Conservation (phyloP, 345 rosid genomes). For the Acer negundo region DNA sequence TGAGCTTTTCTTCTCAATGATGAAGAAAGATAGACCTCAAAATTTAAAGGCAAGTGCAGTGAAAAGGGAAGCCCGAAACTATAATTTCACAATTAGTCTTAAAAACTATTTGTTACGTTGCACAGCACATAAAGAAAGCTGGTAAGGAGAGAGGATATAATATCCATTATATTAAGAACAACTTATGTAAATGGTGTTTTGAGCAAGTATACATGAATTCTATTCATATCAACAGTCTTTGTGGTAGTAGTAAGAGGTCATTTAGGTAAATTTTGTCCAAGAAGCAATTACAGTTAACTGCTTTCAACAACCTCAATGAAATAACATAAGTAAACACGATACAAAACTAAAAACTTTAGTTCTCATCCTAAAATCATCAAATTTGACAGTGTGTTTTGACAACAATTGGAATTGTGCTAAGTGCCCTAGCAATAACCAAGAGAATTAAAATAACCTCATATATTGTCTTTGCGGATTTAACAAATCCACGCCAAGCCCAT, state of each 20-base stretch:
- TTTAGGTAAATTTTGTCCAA: background rate
- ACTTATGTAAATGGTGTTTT: background rate
- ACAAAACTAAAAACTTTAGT: background rate
- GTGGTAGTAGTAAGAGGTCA: background rate
- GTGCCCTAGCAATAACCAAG: background rate
- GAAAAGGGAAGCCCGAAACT: background rate
- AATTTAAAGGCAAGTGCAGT: background rate
- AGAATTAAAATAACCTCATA: slow-evolving; percentile 63
- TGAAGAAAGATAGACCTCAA: background rate
- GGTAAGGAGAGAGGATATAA: background rate
- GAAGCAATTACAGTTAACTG: background rate
- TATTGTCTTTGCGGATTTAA: slow-evolving; percentile 78
- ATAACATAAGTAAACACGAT: background rate
- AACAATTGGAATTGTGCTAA: background rate
- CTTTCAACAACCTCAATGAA: background rate
- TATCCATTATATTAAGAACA: background rate
- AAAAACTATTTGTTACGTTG: background rate
- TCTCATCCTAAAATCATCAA: background rate
- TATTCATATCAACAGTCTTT: background rate
- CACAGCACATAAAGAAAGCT: background rate
- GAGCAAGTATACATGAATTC: background rate
- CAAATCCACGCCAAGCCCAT: slow-evolving; percentile 81
- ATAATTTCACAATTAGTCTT: background rate
- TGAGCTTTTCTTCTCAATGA: background rate
- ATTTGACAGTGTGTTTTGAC: background rate